These are phyloP conservation scores for Geotrichum fermentans DNA, from an alignment of 1,139 yeast species.

Conservation along the genomic window DNA sequence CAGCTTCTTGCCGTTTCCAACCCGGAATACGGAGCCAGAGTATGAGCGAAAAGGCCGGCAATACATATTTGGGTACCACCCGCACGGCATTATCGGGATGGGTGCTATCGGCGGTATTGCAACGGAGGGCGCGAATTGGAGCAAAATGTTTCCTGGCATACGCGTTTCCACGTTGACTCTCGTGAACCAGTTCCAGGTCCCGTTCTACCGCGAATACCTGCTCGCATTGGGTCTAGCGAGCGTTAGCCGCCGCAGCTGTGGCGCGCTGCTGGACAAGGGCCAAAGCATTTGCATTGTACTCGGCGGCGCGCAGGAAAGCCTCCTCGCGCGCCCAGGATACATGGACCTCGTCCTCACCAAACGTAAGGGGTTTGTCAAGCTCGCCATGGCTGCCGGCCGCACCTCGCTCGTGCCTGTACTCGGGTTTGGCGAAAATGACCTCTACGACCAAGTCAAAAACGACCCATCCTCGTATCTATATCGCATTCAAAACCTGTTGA, in stretches of 20 bases:
- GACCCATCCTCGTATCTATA: constrained; percentile 49
- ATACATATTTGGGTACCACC: constrained; percentile 90
- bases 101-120: constrained; percentile 87
- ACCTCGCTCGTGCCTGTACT: constrained; percentile 79
- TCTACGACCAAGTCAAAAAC: constrained; percentile 61
- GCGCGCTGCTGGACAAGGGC: constrained; percentile 51
- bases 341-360: constrained; percentile 65
- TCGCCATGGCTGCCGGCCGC: constrained; percentile 77
- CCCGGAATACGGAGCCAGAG: neutral
- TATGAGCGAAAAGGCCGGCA: constrained; percentile 37
- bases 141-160: constrained; percentile 73
- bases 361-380: constrained; percentile 81
- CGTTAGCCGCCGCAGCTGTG: constrained; percentile 72
- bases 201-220: constrained; percentile 82
- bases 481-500: constrained; percentile 65
- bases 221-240: constrained; percentile 78
- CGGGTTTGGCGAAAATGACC: constrained; percentile 88
- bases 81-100: constrained; percentile 93
- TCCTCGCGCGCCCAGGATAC: constrained; percentile 59
- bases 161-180: constrained; percentile 73
- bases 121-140: constrained; percentile 72
- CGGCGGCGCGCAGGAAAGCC: constrained; percentile 92
- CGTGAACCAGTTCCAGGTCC: constrained; percentile 79
- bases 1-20: constrained; percentile 1
- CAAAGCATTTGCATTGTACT: constrained; percentile 84